Conservation (phyloP, 2,329 filamentous ascomycete species). For the Fusarium sp. region DNA sequence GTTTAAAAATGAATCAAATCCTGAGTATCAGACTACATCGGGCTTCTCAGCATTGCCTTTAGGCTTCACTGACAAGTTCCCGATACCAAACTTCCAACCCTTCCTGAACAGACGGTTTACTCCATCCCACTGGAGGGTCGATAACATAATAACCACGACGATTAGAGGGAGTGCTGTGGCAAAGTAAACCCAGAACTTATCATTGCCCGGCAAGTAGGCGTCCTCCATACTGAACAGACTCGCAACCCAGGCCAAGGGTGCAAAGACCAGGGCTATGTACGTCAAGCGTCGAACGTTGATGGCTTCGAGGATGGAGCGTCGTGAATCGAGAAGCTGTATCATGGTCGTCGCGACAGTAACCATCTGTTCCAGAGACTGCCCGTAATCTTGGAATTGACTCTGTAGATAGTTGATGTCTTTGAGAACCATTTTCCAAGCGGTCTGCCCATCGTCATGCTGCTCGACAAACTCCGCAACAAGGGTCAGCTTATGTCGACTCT, state of each 20-base stretch:
- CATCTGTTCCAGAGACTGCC: background rate
- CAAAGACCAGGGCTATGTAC: accelerated
- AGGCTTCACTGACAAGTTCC: accelerated
- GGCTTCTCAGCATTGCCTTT: too few relatives aligned
- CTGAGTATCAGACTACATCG: too few relatives aligned
- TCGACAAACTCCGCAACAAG: accelerated
- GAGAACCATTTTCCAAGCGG: accelerated
- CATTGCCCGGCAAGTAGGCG: background rate
- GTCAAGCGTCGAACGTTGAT: background rate
- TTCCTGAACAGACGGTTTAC: accelerated
- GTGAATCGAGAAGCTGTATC: background rate
- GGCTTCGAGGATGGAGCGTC: background rate
- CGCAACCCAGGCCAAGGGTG: background rate
- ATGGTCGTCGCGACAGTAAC: background rate
- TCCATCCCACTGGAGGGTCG: accelerated
- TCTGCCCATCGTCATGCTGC: accelerated
- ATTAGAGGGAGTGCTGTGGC: background rate
- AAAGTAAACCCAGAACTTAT: background rate
- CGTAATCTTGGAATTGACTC: background rate
- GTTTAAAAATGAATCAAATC: too few relatives aligned
- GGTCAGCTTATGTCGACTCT: accelerated
- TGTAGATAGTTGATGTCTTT: background rate
- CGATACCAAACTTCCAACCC: accelerated
- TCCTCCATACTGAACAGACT: constrained; percentile 1
- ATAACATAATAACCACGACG: accelerated